phyloP scores from a whole-genome alignment of 148 eudicot species.

The Camellia lanceoleosa region DNA sequence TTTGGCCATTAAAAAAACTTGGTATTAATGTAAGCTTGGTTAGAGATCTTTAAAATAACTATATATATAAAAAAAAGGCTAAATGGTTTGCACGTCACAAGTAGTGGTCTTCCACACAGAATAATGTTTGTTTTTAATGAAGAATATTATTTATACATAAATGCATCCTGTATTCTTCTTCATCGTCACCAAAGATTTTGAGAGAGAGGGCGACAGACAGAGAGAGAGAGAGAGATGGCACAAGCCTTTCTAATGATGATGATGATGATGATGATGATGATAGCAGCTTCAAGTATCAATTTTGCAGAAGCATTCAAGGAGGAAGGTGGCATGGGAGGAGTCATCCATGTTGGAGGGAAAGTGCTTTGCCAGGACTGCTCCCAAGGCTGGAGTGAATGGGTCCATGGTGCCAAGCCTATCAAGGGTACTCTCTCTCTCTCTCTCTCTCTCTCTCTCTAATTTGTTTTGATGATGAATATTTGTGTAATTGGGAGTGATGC shows the following conservation, averaged over 20 bases:
- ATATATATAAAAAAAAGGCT: not conserved
- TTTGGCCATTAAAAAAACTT: too few relatives aligned
- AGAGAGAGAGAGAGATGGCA: slow-evolving; percentile 11
- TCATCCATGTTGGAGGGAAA: slow-evolving; percentile 63
- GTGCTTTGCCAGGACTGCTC: slow-evolving; percentile 78
- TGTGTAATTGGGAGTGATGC: not conserved
- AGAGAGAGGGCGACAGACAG: too few relatives aligned
- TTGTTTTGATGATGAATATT: too few relatives aligned
- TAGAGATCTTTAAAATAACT: too few relatives aligned
- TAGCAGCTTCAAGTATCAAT: slow-evolving; percentile 14
- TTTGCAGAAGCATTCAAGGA: slow-evolving; percentile 5
- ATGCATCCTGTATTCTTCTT: too few relatives aligned
- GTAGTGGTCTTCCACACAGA: slow-evolving; percentile 36
- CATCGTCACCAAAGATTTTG: too few relatives aligned
- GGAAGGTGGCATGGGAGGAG: slow-evolving; percentile 16
- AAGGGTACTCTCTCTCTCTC: slow-evolving; percentile 43
- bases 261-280: slow-evolving; percentile 19
- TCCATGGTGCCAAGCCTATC: slow-evolving; percentile 51
- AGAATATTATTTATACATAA: too few relatives aligned
- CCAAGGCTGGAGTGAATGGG: slow-evolving; percentile 64
- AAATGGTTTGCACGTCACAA: slow-evolving; percentile 35
- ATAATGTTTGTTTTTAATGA: too few relatives aligned
- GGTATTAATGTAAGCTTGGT: too few relatives aligned
- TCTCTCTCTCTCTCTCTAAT: too few relatives aligned
- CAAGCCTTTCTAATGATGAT: slow-evolving; percentile 7